Evolutionary conservation across 2,329 filamentous ascomycete species (phyloP), one percentile per base, ranked within the genome.

Genomic region (Thielaviopsis euricoi): DNA sequence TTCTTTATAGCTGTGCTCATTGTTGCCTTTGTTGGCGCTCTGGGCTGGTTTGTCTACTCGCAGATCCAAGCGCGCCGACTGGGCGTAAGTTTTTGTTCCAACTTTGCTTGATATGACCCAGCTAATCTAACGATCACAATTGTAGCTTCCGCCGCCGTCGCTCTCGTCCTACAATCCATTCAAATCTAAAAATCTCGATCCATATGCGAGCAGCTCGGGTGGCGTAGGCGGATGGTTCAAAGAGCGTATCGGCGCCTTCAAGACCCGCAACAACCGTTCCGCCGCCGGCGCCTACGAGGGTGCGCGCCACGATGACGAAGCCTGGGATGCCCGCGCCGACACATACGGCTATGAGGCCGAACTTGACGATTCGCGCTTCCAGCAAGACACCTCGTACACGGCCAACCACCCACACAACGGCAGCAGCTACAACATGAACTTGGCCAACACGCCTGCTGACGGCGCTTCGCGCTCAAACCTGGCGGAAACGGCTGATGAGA

Each of bases 241-340:
- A 66, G 79, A 85, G 67, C 81, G 82, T 63, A 67, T 86, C 62
- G 73, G 74, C 66, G 73, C 76, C 40, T 73, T 91, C 67, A 80
- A 81, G 68, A 82, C 82, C 68, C 74, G 81, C 64, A 81, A 82
- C 68, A 79, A 75, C 62, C 79, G 83, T 56, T 81, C 80, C 46
- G 85, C 85, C 0, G 74, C 78, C 1, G 87, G 86, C 62, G 83
- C 84, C 52, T 89, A 89, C 73, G 86, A 89, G 64, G 71, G 77
- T 5, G 66, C 71, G 6, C 68, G 69, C 50, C 71, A 68, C 60
- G 69, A 89, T 52, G 88, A 94, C 67, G 87, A 90, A 66, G 87
- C 87, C 1, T 95, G 89, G 89, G 87, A 93, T 71, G 72, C 86
- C 62, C 76, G 86, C 60, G 80, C 83, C 19, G 82, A 85, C 66